phyloP scores from a whole-genome alignment of 768 basidiomycete species.

The Mycena polygramma region DNA sequence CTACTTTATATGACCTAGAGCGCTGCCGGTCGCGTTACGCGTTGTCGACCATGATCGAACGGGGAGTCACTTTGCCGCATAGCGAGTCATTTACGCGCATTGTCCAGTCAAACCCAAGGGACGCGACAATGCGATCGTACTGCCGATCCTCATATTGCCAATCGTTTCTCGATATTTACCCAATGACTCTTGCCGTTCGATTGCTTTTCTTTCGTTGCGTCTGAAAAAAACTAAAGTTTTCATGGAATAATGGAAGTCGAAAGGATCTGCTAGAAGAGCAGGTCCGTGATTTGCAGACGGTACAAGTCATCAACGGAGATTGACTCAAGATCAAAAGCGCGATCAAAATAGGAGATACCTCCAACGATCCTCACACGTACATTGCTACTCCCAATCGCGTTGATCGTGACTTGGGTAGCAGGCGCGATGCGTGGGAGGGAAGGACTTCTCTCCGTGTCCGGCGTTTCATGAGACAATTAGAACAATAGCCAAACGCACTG shows the following conservation, averaged over 20 bases:
- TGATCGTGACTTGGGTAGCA: slow-evolving; percentile 27
- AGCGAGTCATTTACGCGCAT: too few relatives aligned
- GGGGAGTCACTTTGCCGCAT: too few relatives aligned
- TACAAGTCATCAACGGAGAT: slow-evolving; percentile 1
- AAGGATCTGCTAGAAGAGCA: background rate
- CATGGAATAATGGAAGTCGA: background rate
- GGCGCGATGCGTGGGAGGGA: slow-evolving; percentile 28
- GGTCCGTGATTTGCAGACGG: background rate
- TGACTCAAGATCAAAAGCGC: background rate
- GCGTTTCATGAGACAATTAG: slow-evolving; percentile 40
- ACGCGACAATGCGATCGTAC: too few relatives aligned
- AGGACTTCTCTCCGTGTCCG: slow-evolving; percentile 25
- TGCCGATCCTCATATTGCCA: too few relatives aligned
- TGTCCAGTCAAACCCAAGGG: too few relatives aligned
- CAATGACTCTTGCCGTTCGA: background rate
- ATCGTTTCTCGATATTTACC: too few relatives aligned
- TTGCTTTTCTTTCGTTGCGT: background rate
- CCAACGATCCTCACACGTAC: slow-evolving; percentile 17
- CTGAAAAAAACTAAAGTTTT: too few relatives aligned
- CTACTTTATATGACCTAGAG: background rate
- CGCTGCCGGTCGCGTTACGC: too few relatives aligned
- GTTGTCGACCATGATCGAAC: too few relatives aligned
- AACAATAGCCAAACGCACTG: slow-evolving; percentile 39
- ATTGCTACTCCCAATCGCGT: slow-evolving; percentile 4
- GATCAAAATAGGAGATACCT: slow-evolving; percentile 18